Evolutionary conservation across 2,329 filamentous ascomycete genomes (phyloP), one percentile per base, ranked within the genome.

Genomic region (Penicillium sp.): DNA sequence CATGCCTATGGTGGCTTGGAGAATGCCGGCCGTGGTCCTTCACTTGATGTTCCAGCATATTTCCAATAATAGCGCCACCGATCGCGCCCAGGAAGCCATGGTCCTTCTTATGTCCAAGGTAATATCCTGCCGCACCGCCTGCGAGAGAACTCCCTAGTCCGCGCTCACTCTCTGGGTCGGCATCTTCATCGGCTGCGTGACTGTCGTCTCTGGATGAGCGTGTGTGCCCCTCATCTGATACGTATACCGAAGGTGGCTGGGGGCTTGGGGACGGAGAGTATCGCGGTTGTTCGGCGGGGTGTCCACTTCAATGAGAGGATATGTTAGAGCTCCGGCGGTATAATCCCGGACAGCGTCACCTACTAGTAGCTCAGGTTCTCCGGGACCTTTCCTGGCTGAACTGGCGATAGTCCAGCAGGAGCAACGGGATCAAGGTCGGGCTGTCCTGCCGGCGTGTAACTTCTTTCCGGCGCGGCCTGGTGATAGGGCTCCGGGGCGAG

Each of bases 81-180:
- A 82, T 57, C 1, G 77, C 74, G 8, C 79, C 79, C 7, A 83
- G 58, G 19, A 82, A 62, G 3, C 76, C 76, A 50, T 79, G 76
- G n/a, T 75, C 67, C 15, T 69, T 73, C 50, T 76, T 69, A 58
- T 79, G 78, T 13, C 79, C 79, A 4, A 77, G 65, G 47, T 75
- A 73, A 47, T 73, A 74, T 1, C 79, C 79, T 3, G 77, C 75
- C 3, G 76, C 69, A 29, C 75, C 78, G 29, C 79, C 79, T 10
- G 73, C 74, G 3, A 80, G 59, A 3, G 77, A 73, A 32, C 79
- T 76, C 53, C 76, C 72, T 4, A 81, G 63, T 25, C 78, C 78
- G 40, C 79, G 74, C 45, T 81, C 78, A 33, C 39, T 39, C 17
- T 71, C 75, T 33, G 44, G 53, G 16, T 52, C 53, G 17, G 33